Evolutionary conservation across 2,329 filamentous ascomycete genomes (phyloP), one percentile per base, ranked within the genome.

Genomic region (Grosmannia serpens): DNA sequence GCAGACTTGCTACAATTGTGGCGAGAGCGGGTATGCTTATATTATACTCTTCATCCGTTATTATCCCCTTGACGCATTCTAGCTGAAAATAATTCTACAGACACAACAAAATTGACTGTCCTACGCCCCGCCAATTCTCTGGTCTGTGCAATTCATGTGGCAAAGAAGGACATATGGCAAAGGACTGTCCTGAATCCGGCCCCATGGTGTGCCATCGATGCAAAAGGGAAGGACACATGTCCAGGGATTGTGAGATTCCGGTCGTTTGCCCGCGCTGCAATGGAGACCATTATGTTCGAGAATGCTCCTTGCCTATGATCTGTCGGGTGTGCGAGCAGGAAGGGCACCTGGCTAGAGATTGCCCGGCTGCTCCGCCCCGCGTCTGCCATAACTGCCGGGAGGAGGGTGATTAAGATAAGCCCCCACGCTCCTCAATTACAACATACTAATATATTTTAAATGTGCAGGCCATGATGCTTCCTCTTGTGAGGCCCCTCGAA

Each of bases 91-190:
- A 15, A 13, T 26, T 2, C 4, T 7, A 24, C 58, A 79, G 83
- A 17, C 84, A 87, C 74, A 81, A 75, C 70, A 86, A 84, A 70
- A 70, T 76, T 1, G 83, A 87, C 9, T 87, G 84, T 65, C 65
- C 80, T 22, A 83, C 85, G 58, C 76, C 78, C 20, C 71, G 70
- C 29, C 77, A 81, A 41, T 64, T 68, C 38, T 54, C 46, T 22
- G 67, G 66, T 35, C 59, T 61, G 24, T 68, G 67, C 60, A 64
- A 63, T 31, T 71, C 69, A 60, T 83, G 79, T 67, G 72, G 77
- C 59, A 65, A 79, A 64, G 70, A 74, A 27, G 78, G 77, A 4
- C 78, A 81, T 62, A 70, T 83, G 64, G 73, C 78, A 56, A 77
- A 79, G 4, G 74, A 78, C 55, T 83, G 81, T 64, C 79, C 80